phyloP scores from a whole-genome alignment of 2,329 filamentous ascomycete species.

The Diaporthe sp. region DNA sequence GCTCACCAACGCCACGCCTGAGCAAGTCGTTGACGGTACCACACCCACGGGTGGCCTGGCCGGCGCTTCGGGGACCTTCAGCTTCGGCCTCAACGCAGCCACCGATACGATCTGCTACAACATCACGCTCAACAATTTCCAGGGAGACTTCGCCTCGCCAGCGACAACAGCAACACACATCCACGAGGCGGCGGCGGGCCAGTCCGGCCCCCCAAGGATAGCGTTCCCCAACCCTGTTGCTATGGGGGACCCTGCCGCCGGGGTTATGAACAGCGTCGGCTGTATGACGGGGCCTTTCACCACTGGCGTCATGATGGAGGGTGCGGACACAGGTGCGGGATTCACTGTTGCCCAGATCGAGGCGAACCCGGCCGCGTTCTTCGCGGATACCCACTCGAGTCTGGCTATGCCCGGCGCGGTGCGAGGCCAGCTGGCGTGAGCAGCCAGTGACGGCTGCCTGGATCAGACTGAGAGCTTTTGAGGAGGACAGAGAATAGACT shows the following conservation, averaged over 20 bases:
- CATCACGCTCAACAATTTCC: conserved; percentile 60
- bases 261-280: conserved; percentile 40
- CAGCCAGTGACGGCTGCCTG: neutral
- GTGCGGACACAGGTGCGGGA: conserved; percentile 57
- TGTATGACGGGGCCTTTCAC: conserved; percentile 55
- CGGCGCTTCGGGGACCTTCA: conserved; percentile 60
- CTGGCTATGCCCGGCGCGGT: conserved; percentile 59
- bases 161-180: conserved; percentile 64
- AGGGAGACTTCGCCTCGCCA: conserved; percentile 57
- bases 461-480: neutral
- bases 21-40: conserved; percentile 59
- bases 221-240: conserved; percentile 59
- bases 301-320: conserved; percentile 56
- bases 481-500: neutral
- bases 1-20: conserved; percentile 51
- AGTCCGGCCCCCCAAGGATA: conserved; percentile 58
- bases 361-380: conserved; percentile 60
- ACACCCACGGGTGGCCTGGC: conserved; percentile 48
- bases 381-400: conserved; percentile 61
- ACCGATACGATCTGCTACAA: conserved; percentile 51
- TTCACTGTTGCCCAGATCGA: conserved; percentile 62
- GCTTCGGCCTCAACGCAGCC: conserved; percentile 60
- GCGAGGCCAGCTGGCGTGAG: conserved; percentile 55
- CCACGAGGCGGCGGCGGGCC: conserved; percentile 58
- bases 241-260: conserved; percentile 42